These are phyloP conservation scores for Venturia carpophila DNA, from an alignment of 2,329 filamentous ascomycete species.

Conservation along the genomic window DNA sequence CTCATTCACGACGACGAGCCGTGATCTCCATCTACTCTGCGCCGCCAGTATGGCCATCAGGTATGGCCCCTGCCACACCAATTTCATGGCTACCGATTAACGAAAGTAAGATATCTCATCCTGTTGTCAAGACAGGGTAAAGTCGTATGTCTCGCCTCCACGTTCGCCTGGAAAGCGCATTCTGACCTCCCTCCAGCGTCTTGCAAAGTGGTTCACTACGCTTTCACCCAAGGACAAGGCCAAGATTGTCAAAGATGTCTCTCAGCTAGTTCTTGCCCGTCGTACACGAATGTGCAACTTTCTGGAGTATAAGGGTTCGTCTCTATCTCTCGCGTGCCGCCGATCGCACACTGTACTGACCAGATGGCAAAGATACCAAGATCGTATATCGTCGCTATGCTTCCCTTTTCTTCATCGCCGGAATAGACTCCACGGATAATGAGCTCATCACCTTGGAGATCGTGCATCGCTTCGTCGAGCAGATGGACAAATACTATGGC, in stretches of 20 bases:
- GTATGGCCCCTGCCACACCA: constrained; percentile 30
- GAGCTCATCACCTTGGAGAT: constrained; percentile 97
- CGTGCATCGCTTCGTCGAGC: constrained; percentile 97
- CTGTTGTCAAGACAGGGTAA: constrained; percentile 97
- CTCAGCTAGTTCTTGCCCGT: constrained; percentile 89
- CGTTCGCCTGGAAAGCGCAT: constrained; percentile 24
- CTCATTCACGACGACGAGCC: background rate
- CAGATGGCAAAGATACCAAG: constrained; percentile 67
- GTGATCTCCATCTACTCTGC: background rate
- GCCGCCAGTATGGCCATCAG: constrained; percentile 45
- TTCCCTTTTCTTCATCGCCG: constrained; percentile 98
- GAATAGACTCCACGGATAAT: constrained; percentile 94
- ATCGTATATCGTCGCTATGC: constrained; percentile 98
- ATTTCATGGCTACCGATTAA: background rate
- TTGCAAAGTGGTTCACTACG: constrained; percentile 99
- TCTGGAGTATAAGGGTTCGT: constrained; percentile 90
- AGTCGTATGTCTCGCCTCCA: constrained; percentile 62
- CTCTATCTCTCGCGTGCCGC: background rate
- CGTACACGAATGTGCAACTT: constrained; percentile 99
- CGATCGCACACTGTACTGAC: constrained; percentile 22
- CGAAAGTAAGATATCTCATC: constrained; percentile 72
- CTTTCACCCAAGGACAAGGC: constrained; percentile 97
- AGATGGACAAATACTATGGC: constrained; percentile 99
- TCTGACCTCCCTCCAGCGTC: constrained; percentile 55
- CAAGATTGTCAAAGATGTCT: constrained; percentile 99